Percentiles rank a stretch among this genome's conserved stretches.
These are phyloP conservation scores for Entomortierella lignicola DNA, from an alignment of 192 early-diverging fungal species.

Conservation along the genomic window DNA sequence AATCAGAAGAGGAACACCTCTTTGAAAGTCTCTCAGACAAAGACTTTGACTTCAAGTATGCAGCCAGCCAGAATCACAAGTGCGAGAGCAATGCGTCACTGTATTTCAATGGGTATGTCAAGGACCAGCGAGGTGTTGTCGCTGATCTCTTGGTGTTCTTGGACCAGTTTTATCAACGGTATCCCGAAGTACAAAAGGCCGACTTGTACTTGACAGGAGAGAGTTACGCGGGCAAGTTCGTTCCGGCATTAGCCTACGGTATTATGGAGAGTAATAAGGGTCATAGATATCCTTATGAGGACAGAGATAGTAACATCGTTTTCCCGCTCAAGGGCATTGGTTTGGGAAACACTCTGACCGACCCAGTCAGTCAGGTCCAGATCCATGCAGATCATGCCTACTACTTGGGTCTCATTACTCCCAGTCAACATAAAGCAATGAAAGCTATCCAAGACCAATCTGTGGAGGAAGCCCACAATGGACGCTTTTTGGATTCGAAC, in stretches of 20 bases:
- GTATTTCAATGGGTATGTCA: slow-evolving; percentile 74
- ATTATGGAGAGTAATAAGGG: slow-evolving; percentile 70
- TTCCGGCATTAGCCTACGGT: slow-evolving; percentile 73
- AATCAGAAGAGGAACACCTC: slow-evolving; percentile 52
- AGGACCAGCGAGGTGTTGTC: slow-evolving; percentile 75
- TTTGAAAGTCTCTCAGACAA: slow-evolving; percentile 31
- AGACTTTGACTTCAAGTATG: background rate
- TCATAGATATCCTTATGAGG: slow-evolving; percentile 21
- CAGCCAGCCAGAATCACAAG: slow-evolving; percentile 6
- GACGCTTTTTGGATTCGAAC: slow-evolving; percentile 64
- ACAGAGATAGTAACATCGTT: background rate
- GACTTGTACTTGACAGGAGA: slow-evolving; percentile 76
- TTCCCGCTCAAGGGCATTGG: slow-evolving; percentile 44
- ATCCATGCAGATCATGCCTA: slow-evolving; percentile 69
- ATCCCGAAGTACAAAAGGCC: slow-evolving; percentile 67
- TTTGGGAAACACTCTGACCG: slow-evolving; percentile 74
- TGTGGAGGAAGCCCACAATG: slow-evolving; percentile 56
- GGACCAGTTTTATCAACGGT: slow-evolving; percentile 74
- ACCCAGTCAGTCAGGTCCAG: slow-evolving; percentile 68
- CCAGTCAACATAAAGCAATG: slow-evolving; percentile 55
- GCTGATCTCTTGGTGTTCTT: slow-evolving; percentile 78
- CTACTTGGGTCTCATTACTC: slow-evolving; percentile 64
- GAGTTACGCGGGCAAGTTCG: slow-evolving; percentile 78
- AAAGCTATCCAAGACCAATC: slow-evolving; percentile 42
- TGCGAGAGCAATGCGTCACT: slow-evolving; percentile 1